phyloP scores from a whole-genome alignment of 1,139 yeast species.

The Trichomonascaceae sp. region DNA sequence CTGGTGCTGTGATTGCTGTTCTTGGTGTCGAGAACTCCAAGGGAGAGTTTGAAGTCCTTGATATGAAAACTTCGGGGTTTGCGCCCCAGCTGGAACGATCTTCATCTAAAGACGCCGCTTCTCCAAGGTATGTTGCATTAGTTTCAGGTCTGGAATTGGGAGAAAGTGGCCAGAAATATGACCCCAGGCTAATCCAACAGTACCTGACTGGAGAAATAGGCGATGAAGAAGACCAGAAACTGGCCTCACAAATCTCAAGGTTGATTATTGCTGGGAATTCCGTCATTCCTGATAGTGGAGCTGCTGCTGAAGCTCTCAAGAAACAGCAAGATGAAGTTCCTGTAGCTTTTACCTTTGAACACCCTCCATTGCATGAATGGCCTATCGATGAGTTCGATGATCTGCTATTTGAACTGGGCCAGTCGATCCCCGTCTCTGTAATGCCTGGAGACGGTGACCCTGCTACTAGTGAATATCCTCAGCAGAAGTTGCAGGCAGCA shows the following conservation, averaged over 20 bases:
- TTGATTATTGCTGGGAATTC: conserved; percentile 76
- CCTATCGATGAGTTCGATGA: conserved; percentile 44
- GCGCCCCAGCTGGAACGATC: conserved; percentile 47
- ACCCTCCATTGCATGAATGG: conserved; percentile 10
- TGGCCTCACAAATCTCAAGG: conserved; percentile 40
- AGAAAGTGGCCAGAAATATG: conserved; percentile 36
- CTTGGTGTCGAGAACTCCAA: conserved; percentile 80
- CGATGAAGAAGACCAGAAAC: conserved; percentile 27
- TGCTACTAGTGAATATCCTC: conserved; percentile 77
- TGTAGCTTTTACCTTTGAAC: conserved; percentile 6
- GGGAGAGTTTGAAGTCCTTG: conserved; percentile 82
- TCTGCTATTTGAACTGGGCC: conserved; percentile 52
- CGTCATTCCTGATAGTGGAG: conserved; percentile 31
- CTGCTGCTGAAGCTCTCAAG: conserved; percentile 1
- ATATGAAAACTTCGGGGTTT: conserved; percentile 62
- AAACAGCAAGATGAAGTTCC: conserved; percentile 7
- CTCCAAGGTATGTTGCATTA: conserved; percentile 45
- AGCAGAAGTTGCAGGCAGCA: conserved; percentile 78
- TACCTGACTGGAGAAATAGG: conserved; percentile 67
- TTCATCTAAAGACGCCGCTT: conserved; percentile 4
- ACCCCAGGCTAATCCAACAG: conserved; percentile 60
- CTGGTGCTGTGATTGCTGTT: conserved; percentile 82
- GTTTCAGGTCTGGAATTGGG: conserved; percentile 66
- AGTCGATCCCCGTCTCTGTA: conserved; percentile 60
- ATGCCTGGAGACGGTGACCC: conserved; percentile 89